These are phyloP conservation scores for Gentiana dahurica DNA, from an alignment of 257 asterid genomes.

Conservation along the genomic window DNA sequence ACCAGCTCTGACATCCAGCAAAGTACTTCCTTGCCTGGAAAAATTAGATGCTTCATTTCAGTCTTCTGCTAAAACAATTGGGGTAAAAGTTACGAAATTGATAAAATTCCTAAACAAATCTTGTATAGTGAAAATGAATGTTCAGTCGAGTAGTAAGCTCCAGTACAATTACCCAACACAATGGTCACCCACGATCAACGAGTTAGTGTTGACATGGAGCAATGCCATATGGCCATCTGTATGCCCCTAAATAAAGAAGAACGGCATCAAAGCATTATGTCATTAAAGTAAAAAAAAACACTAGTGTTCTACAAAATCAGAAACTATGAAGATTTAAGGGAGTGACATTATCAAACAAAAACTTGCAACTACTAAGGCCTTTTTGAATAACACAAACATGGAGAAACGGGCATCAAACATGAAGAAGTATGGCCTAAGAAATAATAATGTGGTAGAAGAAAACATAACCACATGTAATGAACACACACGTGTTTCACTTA, in stretches of 20 bases:
- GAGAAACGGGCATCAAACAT: too few species aligned
- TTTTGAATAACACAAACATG: too few species aligned
- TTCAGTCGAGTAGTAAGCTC: neutral
- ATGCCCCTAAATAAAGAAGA: slow-evolving; percentile 60
- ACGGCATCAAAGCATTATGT: slow-evolving; percentile 3
- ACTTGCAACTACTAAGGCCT: neutral
- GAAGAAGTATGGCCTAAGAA: too few species aligned
- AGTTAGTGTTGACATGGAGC: slow-evolving; percentile 73
- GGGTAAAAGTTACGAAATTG: neutral
- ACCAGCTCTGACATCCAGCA: slow-evolving; percentile 66
- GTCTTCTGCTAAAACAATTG: neutral
- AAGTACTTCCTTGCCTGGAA: slow-evolving; percentile 91
- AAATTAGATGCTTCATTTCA: slow-evolving; percentile 1
- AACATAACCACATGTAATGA: too few species aligned
- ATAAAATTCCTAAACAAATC: neutral
- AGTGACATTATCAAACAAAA: neutral
- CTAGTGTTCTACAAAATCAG: neutral
- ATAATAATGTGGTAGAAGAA: too few species aligned
- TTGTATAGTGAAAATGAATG: neutral
- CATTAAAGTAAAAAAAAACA: slow-evolving; percentile 11
- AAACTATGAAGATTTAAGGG: neutral
- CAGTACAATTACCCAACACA: slow-evolving; percentile 66
- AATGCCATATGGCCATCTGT: slow-evolving; percentile 91
- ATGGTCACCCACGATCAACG: slow-evolving; percentile 93
- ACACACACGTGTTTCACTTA: too few species aligned